Base-by-base conservation (phyloP, 2,329 filamentous ascomycete species). In the Plectosphaerella plurivora region DNA sequence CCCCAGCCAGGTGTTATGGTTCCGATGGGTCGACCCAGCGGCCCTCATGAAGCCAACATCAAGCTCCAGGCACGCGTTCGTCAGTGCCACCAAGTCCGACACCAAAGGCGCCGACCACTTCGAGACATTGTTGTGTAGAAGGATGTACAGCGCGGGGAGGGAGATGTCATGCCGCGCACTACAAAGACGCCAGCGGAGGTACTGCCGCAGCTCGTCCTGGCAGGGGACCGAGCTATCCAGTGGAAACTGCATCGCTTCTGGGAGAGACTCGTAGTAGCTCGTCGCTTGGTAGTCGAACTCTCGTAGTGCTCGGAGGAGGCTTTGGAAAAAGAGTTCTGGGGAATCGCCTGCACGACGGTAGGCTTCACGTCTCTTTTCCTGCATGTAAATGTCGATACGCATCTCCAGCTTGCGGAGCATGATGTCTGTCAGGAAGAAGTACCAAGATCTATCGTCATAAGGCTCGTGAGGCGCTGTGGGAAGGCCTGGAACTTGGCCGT, bases 401-500 rank as follows among this genome's bases (percentile, higher is more conserved):
- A 52, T 52, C 45, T 52, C 50, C 14, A 52, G 44, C 22, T 52
- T 52, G 5, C 50, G 50, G 14, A 52, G 50, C 50, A 52, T 52
- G 22, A 52, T 52, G 36, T 52, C 42, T 12, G 50, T 52, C 4
- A 52, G 45, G 33, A 52, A 52, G 50, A 52, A 48, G 25, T 52
- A 52, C 50, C 50, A 52, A 5, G 50, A 52, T 15, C 20, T 25
- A 45, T 48, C 50, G 16, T 48, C 33, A 20, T 24, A n/a, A 11
- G n/a, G 35, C 25, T 52, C 44, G n/a, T 47, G n/a, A 7, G 33
- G 20, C 4, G 28, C 22, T 3, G n/a, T 24, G 6, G 24, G 42
- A 7, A 22, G 28, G 11, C 22, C 28, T n/a, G 25, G 28, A 4
- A 24, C 5, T 42, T 47, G 50, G 14, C 37, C 37, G 16, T 12